A percentile compares a stretch with the other conserved stretches of the same genome.
phyloP scores from a whole-genome alignment of 2,329 filamentous ascomycete genomes.

The Aquanectria penicillioides region DNA sequence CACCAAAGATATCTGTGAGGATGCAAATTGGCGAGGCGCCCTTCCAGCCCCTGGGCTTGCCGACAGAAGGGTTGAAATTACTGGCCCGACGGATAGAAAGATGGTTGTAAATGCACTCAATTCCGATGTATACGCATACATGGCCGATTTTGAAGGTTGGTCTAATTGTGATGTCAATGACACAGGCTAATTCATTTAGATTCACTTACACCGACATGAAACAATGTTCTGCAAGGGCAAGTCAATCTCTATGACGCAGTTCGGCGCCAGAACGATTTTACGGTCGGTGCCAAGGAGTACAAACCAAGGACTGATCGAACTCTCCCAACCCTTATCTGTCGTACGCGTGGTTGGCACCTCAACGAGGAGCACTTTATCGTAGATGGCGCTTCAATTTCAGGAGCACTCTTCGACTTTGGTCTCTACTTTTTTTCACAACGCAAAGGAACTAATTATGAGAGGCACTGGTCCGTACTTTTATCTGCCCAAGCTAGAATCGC shows the following conservation, averaged over 20 bases:
- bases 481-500: constrained; percentile 96
- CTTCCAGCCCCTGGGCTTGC: constrained; percentile 90
- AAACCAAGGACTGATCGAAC: constrained; percentile 92
- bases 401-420: constrained; percentile 93
- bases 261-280: constrained; percentile 93
- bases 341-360: constrained; percentile 95
- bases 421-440: constrained; percentile 99
- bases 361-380: constrained; percentile 98
- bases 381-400: constrained; percentile 93
- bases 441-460: constrained; percentile 82
- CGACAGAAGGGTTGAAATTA: constrained; percentile 95
- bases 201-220: constrained; percentile 94
- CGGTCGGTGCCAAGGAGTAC: constrained; percentile 94
- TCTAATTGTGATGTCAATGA: constrained; percentile 15
- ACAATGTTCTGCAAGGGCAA: constrained; percentile 98
- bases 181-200: constrained; percentile 62
- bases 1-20: constrained; percentile 93
- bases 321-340: constrained; percentile 90
- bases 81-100: constrained; percentile 94
- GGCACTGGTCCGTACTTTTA: constrained; percentile 97
- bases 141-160: constrained; percentile 97
- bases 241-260: constrained; percentile 97
- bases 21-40: constrained; percentile 91
- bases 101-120: constrained; percentile 99
- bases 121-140: constrained; percentile 96